phyloP scores from a whole-genome alignment of 1,139 yeast genomes.

The Taphrina populina region DNA sequence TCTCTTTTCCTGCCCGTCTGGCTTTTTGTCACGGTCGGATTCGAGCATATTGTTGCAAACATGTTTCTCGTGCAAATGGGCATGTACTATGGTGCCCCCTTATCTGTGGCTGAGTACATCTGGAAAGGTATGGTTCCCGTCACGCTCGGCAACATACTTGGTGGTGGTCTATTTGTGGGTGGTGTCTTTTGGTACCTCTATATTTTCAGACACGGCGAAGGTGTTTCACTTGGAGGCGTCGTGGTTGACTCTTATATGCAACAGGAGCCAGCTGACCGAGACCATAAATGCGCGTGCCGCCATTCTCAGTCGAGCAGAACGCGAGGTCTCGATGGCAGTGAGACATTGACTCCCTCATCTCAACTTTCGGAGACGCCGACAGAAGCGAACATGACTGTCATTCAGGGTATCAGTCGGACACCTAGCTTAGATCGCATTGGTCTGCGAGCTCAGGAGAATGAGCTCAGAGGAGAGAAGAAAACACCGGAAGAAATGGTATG shows the following conservation, averaged over 20 bases:
- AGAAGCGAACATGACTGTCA: too few relatives aligned
- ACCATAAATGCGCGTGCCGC: too few relatives aligned
- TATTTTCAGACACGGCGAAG: slow-evolving; percentile 22
- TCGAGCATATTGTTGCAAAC: slow-evolving; percentile 78
- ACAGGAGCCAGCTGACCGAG: too few relatives aligned
- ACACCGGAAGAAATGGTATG: too few relatives aligned
- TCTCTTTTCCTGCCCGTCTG: slow-evolving; percentile 66
- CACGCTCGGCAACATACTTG: slow-evolving; percentile 38
- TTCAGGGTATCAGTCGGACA: too few relatives aligned
- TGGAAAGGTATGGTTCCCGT: slow-evolving; percentile 55
- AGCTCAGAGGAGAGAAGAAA: too few relatives aligned
- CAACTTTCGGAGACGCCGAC: too few relatives aligned
- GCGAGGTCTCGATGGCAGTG: too few relatives aligned
- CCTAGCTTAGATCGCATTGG: too few relatives aligned
- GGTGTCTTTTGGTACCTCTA: slow-evolving; percentile 38
- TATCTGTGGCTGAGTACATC: slow-evolving; percentile 60
- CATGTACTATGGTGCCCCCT: slow-evolving; percentile 61
- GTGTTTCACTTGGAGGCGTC: slow-evolving; percentile 10
- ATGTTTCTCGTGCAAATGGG: slow-evolving; percentile 68
- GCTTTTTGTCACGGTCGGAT: slow-evolving; percentile 71
- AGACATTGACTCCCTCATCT: too few relatives aligned
- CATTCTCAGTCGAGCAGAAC: too few relatives aligned
- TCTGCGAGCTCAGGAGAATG: too few relatives aligned
- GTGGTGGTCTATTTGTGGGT: slow-evolving; percentile 39
- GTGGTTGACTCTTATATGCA: slow-evolving; percentile 10